Percentiles rank a stretch among this genome's conserved stretches.
Conservation (phyloP, 148 eudicot species). For the Spergularia marina region DNA sequence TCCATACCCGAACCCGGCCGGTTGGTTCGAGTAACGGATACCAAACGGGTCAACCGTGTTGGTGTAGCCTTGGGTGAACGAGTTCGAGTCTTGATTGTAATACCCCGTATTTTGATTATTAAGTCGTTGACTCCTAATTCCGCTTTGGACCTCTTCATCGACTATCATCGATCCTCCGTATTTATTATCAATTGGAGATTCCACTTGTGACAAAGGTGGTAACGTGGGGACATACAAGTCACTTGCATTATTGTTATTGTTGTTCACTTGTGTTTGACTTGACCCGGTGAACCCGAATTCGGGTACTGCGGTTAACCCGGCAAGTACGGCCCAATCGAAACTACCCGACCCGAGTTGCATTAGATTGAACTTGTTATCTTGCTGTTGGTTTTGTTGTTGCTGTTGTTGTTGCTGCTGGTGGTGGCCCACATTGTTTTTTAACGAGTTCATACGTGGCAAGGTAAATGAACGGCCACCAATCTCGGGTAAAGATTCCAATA, state of each 20-base stretch:
- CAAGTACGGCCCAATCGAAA: constrained; percentile 55
- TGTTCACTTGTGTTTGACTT: constrained; percentile 21
- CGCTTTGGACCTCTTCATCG: constrained; percentile 67
- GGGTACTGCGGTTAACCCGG: constrained; percentile 34
- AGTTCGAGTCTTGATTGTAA: constrained; percentile 21
- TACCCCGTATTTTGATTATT: constrained; percentile 19
- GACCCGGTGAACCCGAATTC: constrained; percentile 29
- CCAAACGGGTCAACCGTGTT: constrained; percentile 38
- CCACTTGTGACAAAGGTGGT: constrained; percentile 38
- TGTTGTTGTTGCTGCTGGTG: constrained; percentile 6
- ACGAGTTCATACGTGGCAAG: constrained; percentile 44
- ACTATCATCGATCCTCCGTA: constrained; percentile 6
- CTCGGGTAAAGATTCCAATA: constrained; percentile 58
- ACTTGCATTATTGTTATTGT: constrained; percentile 21
- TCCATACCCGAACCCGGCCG: constrained; percentile 26
- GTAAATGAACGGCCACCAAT: constrained; percentile 34
- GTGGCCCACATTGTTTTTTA: constrained; percentile 22
- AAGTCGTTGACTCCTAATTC: constrained; percentile 32
- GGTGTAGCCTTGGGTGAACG: constrained; percentile 21
- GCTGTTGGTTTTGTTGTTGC: constrained; percentile 2
- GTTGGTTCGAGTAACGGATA: constrained; percentile 32
- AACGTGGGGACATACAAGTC: constrained; percentile 37
- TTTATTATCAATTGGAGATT: constrained; percentile 22
- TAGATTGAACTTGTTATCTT: constrained; percentile 34
- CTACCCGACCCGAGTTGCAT: constrained; percentile 47